Percentiles rank a stretch among this genome's conserved stretches.
Evolutionary conservation across 257 asterid species (phyloP).

Genomic region (Parsonsia alboflavescens): DNA sequence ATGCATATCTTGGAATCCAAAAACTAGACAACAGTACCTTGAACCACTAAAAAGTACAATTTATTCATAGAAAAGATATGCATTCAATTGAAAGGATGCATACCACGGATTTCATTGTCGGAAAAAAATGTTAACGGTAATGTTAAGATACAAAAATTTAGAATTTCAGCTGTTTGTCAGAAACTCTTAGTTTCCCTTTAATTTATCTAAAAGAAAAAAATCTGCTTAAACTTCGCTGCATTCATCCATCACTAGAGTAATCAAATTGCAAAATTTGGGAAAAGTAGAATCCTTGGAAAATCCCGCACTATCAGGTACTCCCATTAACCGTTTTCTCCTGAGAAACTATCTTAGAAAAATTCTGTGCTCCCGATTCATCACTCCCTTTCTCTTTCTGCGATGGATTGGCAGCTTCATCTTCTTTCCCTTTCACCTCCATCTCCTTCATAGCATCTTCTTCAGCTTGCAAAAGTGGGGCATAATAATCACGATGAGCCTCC

Average conservation of each 20-base stretch:
- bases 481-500: constrained; percentile 71
- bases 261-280: background rate
- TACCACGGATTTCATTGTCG: background rate
- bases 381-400: constrained; percentile 8
- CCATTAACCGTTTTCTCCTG: constrained; percentile 5
- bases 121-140: background rate
- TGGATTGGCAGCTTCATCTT: background rate
- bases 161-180: constrained; percentile 17
- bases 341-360: constrained; percentile 12
- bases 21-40: background rate
- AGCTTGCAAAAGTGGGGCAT: constrained; percentile 61
- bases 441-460: constrained; percentile 49
- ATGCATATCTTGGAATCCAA: background rate
- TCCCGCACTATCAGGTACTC: constrained; percentile 8
- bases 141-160: constrained; percentile 26
- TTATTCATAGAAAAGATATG: constrained; percentile 1
- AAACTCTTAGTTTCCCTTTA: constrained; percentile 20
- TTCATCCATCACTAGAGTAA: background rate
- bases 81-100: background rate
- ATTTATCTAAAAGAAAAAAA: constrained; percentile 24
- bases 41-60: background rate
- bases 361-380: constrained; percentile 7
- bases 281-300: background rate
- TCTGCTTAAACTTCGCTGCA: constrained; percentile 17
- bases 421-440: constrained; percentile 37